A percentile compares a stretch with the other conserved stretches of the same genome.
phyloP scores from a whole-genome alignment of 208 protist species.

The Leishmania lainsoni region DNA sequence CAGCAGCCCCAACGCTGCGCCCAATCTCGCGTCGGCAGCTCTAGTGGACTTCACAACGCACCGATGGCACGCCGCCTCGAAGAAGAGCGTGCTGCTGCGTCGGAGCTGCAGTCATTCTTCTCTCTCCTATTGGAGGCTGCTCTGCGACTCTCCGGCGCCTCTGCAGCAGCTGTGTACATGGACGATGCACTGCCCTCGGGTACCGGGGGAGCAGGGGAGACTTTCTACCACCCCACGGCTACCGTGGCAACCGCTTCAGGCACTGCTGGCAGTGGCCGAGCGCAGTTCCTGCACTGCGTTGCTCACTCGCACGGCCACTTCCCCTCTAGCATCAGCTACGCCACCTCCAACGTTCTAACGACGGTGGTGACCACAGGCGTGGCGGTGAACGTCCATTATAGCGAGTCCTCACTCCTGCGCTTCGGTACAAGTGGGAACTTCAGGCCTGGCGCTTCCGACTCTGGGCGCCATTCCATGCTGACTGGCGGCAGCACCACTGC shows the following conservation, averaged over 20 bases:
- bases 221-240: background rate
- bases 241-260: background rate
- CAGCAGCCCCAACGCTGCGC: background rate
- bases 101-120: slow-evolving; percentile 62
- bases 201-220: background rate
- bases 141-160: slow-evolving; percentile 46
- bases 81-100: slow-evolving; percentile 36
- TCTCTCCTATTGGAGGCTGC: slow-evolving; percentile 69
- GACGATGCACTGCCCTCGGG: slow-evolving; percentile 9
- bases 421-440: background rate
- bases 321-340: slow-evolving; percentile 62
- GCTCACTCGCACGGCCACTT: slow-evolving; percentile 57
- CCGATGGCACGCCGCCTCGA: slow-evolving; percentile 23
- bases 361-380: slow-evolving; percentile 61
- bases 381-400: slow-evolving; percentile 64
- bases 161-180: slow-evolving; percentile 68
- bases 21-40: slow-evolving; percentile 1
- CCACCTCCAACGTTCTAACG: slow-evolving; percentile 50
- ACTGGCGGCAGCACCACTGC: background rate
- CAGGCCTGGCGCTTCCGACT: background rate
- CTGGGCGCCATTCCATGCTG: background rate
- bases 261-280: background rate
- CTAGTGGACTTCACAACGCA: slow-evolving; percentile 7
- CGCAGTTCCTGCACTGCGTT: slow-evolving; percentile 60
- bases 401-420: slow-evolving; percentile 11